Conservation (phyloP, 1,284 basidiomycete species). For the Stereum hirsutum region DNA sequence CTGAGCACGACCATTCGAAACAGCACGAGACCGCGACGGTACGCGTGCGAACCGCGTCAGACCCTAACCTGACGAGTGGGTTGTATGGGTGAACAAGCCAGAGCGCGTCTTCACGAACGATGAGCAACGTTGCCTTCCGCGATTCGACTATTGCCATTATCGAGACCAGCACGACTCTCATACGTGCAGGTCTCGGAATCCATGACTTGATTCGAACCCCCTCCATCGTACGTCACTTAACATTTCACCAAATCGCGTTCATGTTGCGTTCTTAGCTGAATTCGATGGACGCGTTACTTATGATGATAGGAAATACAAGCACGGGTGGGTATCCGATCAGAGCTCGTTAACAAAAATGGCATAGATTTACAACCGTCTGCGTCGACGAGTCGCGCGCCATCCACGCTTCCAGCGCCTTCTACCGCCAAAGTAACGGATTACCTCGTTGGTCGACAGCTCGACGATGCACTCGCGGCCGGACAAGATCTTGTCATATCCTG, state of each 20-base stretch:
- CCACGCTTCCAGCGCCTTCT: slow-evolving; percentile 31
- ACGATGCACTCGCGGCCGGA: slow-evolving; percentile 67
- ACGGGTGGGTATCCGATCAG: slow-evolving; percentile 55
- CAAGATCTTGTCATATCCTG: slow-evolving; percentile 71
- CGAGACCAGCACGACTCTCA: slow-evolving; percentile 62
- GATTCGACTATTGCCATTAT: slow-evolving; percentile 77
- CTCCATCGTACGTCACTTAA: slow-evolving; percentile 47
- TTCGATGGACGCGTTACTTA: slow-evolving; percentile 5
- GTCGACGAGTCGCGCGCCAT: slow-evolving; percentile 31
- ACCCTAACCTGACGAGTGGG: no score
- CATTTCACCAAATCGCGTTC: not conserved
- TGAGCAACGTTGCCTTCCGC: slow-evolving; percentile 49
- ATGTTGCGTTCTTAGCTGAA: slow-evolving; percentile 3
- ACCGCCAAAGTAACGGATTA: slow-evolving; percentile 66
- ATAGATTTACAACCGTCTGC: slow-evolving; percentile 24
- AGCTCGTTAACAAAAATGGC: slow-evolving; percentile 4
- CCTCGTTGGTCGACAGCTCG: slow-evolving; percentile 75
- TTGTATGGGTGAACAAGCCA: no score
- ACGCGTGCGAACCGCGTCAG: no score
- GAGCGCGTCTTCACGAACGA: no score
- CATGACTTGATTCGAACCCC: slow-evolving; percentile 74
- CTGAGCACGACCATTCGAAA: no score
- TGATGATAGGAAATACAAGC: slow-evolving; percentile 53
- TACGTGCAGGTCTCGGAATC: slow-evolving; percentile 75
- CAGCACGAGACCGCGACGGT: no score